Base-by-base conservation (phyloP, 2,329 filamentous ascomycete species). In the Trichoderma pleuroti region DNA sequence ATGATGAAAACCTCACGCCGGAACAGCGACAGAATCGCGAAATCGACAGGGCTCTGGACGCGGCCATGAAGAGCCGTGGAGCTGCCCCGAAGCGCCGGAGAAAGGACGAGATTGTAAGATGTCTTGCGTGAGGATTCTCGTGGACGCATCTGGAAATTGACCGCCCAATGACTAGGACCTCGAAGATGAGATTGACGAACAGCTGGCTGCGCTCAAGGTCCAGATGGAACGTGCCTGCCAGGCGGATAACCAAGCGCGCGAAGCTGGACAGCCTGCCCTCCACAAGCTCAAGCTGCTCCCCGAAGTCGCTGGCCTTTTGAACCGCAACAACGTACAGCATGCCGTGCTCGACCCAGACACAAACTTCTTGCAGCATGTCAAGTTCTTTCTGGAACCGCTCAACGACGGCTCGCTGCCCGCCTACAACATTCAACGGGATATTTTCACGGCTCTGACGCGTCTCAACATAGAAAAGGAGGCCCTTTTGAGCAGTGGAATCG, bases 401-500 rank as follows among this genome's bases (percentile, higher is more conserved):
- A 94, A 95, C 76, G 95, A 98, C 78, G 96, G 95, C 70, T 95
- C 93, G 72, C 87, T 99, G 63, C 96, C 96, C 0, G 95, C 96
- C 34, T 99, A 98, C 83, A 96, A 96, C 79, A 98, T 99, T 75
- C 96, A 99, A 83, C 93, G 94, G 72, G 94, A 98, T 79, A 88
- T 99, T 56, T 96, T 99, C 80, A 88, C 88, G 30, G 92, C 93
- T 28, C 86, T 99, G 46, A 88, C 87, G 21, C 91, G 90, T 76
- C 86, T 98, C 6, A 94, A 93, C 7, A 93, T 98, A 74, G 92
- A 94, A 78, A 98, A 98, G 79, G 96, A 98, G 76, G 88, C 92
- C 2, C 86, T 99, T 16, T 87, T 97, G 26, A 94, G 94, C 74
- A 97, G 93, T 76, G 94, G 95, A 24, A 96, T 99, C 74, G 96